Conservation (phyloP, 139 green algal genomes). For the Chlorokybus atmophyticus region DNA sequence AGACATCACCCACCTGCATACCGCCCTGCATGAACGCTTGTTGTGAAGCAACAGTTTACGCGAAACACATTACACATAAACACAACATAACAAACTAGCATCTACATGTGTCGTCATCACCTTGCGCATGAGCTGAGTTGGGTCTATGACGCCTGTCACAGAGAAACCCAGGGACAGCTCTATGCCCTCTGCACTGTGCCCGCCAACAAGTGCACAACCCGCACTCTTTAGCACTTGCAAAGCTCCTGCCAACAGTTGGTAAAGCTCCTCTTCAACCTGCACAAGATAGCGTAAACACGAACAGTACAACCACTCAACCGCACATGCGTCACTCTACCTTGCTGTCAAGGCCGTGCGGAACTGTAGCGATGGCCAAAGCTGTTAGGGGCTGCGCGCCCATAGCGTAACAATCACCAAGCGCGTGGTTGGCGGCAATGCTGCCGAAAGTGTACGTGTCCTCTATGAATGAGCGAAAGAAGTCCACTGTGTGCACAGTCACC, state of each 20-base stretch:
- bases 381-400: conserved; percentile 63
- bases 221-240: conserved; percentile 33
- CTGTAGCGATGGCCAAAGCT: conserved; percentile 57
- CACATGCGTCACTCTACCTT: conserved; percentile 23
- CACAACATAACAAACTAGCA: too few relatives aligned
- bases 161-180: conserved; percentile 59
- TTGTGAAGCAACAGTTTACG: too few relatives aligned
- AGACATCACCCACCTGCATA: conserved; percentile 41
- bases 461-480: conserved; percentile 70
- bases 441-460: conserved; percentile 72
- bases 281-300: background rate
- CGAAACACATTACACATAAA: too few relatives aligned
- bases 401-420: conserved; percentile 63
- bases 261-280: conserved; percentile 50
- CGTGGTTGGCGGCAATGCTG: conserved; percentile 58
- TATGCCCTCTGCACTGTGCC: conserved; percentile 62
- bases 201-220: conserved; percentile 61
- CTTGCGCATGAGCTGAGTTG: conserved; percentile 19
- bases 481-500: conserved; percentile 60
- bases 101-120: too few relatives aligned
- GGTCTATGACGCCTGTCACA: conserved; percentile 39
- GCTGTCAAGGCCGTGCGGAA: conserved; percentile 41
- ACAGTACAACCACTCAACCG: background rate
- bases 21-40: too few relatives aligned
- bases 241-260: conserved; percentile 63